Base-by-base conservation (phyloP, 768 basidiomycete species). In the Austroboletus eburneus region DNA sequence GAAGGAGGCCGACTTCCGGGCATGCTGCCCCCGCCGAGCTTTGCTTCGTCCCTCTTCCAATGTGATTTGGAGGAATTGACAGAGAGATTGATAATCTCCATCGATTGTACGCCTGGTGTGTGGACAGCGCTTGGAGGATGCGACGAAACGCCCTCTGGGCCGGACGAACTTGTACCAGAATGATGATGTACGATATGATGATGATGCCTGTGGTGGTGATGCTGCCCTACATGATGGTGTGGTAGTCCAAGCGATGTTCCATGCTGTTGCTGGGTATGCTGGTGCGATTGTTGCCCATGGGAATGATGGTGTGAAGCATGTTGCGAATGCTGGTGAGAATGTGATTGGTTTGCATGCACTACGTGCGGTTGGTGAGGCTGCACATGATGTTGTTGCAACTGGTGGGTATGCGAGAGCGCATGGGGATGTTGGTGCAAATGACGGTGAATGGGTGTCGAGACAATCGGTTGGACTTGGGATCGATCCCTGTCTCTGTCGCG, bases 61-160 rank as follows among this genome's bases (percentile, higher is more conserved):
- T 67, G 64, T 7, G 72, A 55, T 24, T 66, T 59, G 18, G 61
- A 54, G 14, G 63, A 56, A 29, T 58, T 66, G 18, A 64, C 59
- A 30, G 73, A 69, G 12, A 79, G 62, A 44, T 72, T 79, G 35
- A 81, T 76, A 37, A 78, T 66, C 48, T 81, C 80, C 17, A 77
- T 73, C 9, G 73, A 71, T 52, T 76, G 76, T 23, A 61, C 50
- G 41, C 64, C 58, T 25, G 63, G 71, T 2, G 63, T 63, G 29
- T 63, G 61, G 21, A 69, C 70, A 5, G 71, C 37, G 14, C 61
- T 27, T 67, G 69, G 35, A 63, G 72, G 22, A 71, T 72, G 48
- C 64, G 61, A 51, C 44, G 57, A 48, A 52, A 51, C 42, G 37
- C 63, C 57, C 43, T 61, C 55, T 13, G 60, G 57, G 35, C 63